A percentile compares a stretch with the other conserved stretches of the same genome.
These are phyloP conservation scores for Botryotinia narcissicola DNA, from an alignment of 2,329 filamentous ascomycete genomes.

Conservation along the genomic window DNA sequence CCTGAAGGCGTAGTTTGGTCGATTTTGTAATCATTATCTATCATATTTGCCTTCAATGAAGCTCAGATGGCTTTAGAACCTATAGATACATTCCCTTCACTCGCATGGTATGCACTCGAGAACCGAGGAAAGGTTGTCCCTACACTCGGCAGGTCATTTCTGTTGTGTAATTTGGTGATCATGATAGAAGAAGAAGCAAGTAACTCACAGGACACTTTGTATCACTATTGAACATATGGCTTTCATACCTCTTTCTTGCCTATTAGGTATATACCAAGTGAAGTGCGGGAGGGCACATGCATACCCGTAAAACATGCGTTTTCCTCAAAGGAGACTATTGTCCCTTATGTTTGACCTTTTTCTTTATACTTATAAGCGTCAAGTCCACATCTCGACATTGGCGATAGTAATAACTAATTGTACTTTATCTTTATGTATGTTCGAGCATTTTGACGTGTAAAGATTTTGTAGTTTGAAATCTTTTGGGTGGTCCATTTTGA, in stretches of 20 bases:
- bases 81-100: neutral
- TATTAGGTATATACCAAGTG: neutral
- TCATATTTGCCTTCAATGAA: neutral
- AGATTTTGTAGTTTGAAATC: neutral
- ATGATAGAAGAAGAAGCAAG: neutral
- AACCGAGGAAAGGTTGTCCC: neutral
- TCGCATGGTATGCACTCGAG: constrained; percentile 1
- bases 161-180: neutral
- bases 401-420: neutral
- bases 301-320: neutral
- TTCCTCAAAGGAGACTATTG: neutral
- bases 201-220: neutral
- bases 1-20: constrained; percentile 2
- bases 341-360: neutral
- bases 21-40: neutral
- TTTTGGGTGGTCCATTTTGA: constrained; percentile 1
- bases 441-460: neutral
- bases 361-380: neutral
- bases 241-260: neutral
- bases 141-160: neutral
- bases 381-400: neutral
- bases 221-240: neutral
- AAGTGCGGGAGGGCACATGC: neutral
- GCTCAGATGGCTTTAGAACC: neutral
- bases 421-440: constrained; percentile 7